These are phyloP conservation scores for Oryza nivara DNA, from an alignment of 176 grass and related monocot genomes.

Conservation along the genomic window DNA sequence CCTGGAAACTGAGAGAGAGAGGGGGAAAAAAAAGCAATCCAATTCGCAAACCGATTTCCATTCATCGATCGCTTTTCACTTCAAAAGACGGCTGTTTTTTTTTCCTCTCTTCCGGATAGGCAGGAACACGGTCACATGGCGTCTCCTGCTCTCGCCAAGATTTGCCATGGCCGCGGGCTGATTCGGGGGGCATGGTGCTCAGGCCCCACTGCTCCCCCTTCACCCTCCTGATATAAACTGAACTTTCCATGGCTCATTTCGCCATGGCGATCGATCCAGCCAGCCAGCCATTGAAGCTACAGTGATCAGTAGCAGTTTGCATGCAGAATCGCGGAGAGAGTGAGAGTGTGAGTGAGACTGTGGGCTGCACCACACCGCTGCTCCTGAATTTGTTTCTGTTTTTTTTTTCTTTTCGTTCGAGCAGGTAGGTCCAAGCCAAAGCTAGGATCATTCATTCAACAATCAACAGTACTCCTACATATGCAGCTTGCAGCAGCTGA, in stretches of 20 bases:
- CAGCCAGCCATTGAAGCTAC: neutral
- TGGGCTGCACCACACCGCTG: neutral
- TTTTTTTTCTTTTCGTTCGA: neutral
- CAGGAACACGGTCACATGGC: slow-evolving; percentile 19
- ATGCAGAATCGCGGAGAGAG: neutral
- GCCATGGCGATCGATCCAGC: neutral
- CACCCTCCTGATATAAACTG: neutral
- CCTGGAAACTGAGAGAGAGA: neutral
- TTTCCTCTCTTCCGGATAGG: neutral
- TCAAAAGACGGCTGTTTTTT: neutral
- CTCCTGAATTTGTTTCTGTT: neutral
- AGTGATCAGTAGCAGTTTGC: neutral
- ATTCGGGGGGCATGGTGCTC: neutral
- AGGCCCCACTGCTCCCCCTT: neutral
- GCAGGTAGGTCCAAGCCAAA: neutral
- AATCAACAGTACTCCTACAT: neutral
- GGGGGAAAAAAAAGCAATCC: neutral
- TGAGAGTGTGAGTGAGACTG: neutral
- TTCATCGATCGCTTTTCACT: neutral
- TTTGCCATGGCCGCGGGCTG: neutral
- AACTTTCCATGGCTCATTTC: neutral
- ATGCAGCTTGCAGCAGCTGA: neutral
- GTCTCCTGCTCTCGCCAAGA: slow-evolving; percentile 10
- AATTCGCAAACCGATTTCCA: neutral
- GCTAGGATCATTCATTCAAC: neutral